Percentiles rank a stretch among this genome's conserved stretches.
Conservation (phyloP, 1,284 basidiomycete genomes). For the Fomitopsis palustris region DNA sequence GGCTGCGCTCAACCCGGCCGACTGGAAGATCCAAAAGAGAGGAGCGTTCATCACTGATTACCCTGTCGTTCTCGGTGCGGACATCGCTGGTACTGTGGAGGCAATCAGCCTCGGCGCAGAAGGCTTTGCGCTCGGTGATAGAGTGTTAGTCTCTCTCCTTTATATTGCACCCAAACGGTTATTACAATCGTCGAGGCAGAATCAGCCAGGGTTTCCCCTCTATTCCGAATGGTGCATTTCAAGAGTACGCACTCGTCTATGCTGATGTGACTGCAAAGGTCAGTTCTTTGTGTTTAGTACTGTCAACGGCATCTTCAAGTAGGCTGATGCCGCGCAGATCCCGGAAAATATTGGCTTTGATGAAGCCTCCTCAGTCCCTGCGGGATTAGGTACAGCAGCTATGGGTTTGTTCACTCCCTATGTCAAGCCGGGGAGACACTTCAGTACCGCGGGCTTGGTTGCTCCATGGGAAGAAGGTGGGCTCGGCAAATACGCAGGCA, state of each 20-base stretch:
- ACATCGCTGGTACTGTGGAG: constrained; percentile 15
- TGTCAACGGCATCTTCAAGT: constrained; percentile 25
- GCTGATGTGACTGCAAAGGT: constrained; percentile 30
- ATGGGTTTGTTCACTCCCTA: neutral
- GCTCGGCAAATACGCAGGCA: constrained; percentile 25
- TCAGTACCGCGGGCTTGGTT: constrained; percentile 10
- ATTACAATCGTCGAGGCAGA: too few relatives aligned
- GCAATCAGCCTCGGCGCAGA: constrained; percentile 14
- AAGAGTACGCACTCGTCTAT: constrained; percentile 44
- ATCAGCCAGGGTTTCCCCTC: constrained; percentile 37
- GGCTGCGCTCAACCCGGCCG: constrained; percentile 43
- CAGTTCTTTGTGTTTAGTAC: neutral
- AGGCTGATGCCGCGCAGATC: neutral
- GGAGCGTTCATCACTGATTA: constrained; percentile 18
- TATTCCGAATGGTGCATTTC: constrained; percentile 40
- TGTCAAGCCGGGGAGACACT: neutral
- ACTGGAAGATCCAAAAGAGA: constrained; percentile 38
- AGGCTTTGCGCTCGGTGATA: constrained; percentile 10
- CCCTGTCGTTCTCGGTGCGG: constrained; percentile 16
- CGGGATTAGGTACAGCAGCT: constrained; percentile 6
- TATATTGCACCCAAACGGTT: too few relatives aligned
- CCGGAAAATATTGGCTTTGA: constrained; percentile 1
- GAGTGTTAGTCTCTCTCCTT: constrained; percentile 7
- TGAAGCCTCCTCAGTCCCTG: constrained; percentile 10
- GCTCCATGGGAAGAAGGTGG: constrained; percentile 17